A percentile compares a stretch with the other conserved stretches of the same genome.
Conservation (phyloP, 495 filamentous ascomycete genomes). For the Corynascus novoguineensis region DNA sequence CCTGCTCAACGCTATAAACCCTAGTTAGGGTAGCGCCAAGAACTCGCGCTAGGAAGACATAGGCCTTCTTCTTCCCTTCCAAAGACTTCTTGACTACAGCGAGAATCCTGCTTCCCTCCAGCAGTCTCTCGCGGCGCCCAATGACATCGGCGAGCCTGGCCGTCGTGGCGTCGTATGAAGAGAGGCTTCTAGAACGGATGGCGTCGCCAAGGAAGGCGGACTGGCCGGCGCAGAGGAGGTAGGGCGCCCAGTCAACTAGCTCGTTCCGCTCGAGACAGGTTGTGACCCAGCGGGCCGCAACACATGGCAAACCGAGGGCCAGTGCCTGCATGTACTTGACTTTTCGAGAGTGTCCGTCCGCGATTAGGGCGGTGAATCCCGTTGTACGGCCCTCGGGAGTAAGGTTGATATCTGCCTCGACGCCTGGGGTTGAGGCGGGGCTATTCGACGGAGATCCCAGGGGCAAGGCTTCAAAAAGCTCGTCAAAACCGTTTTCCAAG, state of each 20-base stretch:
- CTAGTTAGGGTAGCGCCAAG: slow-evolving; percentile 66
- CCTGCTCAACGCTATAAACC: slow-evolving; percentile 60
- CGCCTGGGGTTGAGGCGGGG: slow-evolving; percentile 14
- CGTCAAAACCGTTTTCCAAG: slow-evolving; percentile 72
- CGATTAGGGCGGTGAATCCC: slow-evolving; percentile 80
- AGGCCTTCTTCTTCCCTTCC: slow-evolving; percentile 53
- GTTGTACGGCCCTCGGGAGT: slow-evolving; percentile 46
- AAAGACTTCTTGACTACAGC: slow-evolving; percentile 65
- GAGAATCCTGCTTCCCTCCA: slow-evolving; percentile 64
- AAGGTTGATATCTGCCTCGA: slow-evolving; percentile 27
- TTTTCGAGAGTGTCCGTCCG: slow-evolving; percentile 80
- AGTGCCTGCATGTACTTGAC: slow-evolving; percentile 94
- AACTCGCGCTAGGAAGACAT: slow-evolving; percentile 68
- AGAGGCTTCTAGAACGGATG: slow-evolving; percentile 65
- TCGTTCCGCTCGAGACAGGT: slow-evolving; percentile 57
- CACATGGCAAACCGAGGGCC: slow-evolving; percentile 79
- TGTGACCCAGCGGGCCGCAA: slow-evolving; percentile 73
- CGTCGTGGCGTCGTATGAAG: slow-evolving; percentile 51
- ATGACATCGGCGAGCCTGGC: slow-evolving; percentile 55
- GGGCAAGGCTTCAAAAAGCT: slow-evolving; percentile 62
- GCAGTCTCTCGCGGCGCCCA: slow-evolving; percentile 50
- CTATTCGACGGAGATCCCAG: slow-evolving; percentile 20
- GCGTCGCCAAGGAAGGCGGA: slow-evolving; percentile 70
- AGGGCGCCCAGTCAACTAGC: slow-evolving; percentile 69
- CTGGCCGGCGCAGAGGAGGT: slow-evolving; percentile 81